Base-by-base conservation (phyloP, 768 basidiomycete genomes). In the Suillus plorans region DNA sequence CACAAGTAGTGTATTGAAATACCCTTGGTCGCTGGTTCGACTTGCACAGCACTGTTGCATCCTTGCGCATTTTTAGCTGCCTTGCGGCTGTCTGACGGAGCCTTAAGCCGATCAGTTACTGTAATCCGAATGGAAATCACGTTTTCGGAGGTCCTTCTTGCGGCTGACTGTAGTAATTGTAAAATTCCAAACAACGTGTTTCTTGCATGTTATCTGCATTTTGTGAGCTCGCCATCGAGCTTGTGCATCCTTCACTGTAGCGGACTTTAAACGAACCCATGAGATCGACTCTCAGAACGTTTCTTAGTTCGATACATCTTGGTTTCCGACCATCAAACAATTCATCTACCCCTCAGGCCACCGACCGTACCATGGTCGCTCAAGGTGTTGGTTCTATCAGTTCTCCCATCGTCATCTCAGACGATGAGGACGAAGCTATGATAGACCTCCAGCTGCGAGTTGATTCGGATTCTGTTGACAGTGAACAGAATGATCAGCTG, bases 401-500 rank as follows among this genome's bases (percentile, higher is more conserved):
- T 36, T 74, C 73, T 53, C 74, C 74, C 44, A 75, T 74, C 58
- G 64, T 71, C 56, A 71, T 75, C 20, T 72, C 72, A 13, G 73
- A 75, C 34, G 74, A 75, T 56, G 73, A 73, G 53, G 63, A 68
- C 14, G 67, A 70, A 36, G 68, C 69, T 56, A 49, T 69, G 49
- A 65, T 67, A 34, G 66, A 68, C 41, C 52, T 39, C 18, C 62
- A 62, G n/a, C 62, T 66, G 36, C 62, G 31, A 37, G 34, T 44
- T n/a, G 49, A 58, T 44, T 22, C 52, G 2, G 56, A 63, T 42
- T 63, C 62, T 31, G 50, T 22, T 9, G 25, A 63, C n/a, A 22
- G 37, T 61, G 62, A 63, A 25, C 58, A 59, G 41, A 59, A 41
- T 18, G 58, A 62, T 55, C 56, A 18, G 20, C 52, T 20, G 20